These are phyloP conservation scores for Ogataea populi-albae DNA, from an alignment of 805 yeast genomes.

Conservation along the genomic window DNA sequence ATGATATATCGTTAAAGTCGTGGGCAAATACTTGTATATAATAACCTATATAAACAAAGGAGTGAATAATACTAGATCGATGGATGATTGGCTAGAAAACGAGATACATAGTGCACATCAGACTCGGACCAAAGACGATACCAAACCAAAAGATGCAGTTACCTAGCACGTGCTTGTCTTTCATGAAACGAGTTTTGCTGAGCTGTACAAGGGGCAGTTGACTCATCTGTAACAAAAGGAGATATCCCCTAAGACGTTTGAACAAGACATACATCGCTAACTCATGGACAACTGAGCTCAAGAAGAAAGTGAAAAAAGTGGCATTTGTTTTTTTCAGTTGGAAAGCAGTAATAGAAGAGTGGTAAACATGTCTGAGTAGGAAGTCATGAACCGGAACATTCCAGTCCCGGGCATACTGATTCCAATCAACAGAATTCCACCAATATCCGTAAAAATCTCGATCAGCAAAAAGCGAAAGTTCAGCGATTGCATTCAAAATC, in stretches of 20 bases:
- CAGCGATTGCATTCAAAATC: constrained; percentile 86
- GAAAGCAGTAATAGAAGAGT: constrained; percentile 77
- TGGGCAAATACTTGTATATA: constrained; percentile 6
- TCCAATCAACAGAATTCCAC: constrained; percentile 97
- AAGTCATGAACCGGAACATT: constrained; percentile 91
- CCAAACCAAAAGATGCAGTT: constrained; percentile 90
- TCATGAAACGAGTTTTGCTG: constrained; percentile 57
- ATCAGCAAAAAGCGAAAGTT: constrained; percentile 81
- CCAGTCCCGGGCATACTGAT: constrained; percentile 91
- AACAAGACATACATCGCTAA: constrained; percentile 88
- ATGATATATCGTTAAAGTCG: constrained; percentile 67
- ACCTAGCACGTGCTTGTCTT: constrained; percentile 58
- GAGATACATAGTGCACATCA: constrained; percentile 80
- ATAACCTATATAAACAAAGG: too few relatives aligned
- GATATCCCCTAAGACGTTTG: constrained; percentile 73
- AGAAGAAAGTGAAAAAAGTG: constrained; percentile 69
- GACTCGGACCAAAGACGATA: constrained; percentile 82
- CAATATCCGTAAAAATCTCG: constrained; percentile 93
- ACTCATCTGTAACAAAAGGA: constrained; percentile 76
- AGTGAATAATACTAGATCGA: too few relatives aligned
- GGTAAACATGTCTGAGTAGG: constrained; percentile 89
- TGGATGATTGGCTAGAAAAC: constrained; percentile 54
- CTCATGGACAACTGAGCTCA: constrained; percentile 86
- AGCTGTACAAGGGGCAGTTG: constrained; percentile 79
- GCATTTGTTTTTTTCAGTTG: constrained; percentile 65